Evolutionary conservation across 108 stramenopile species (phyloP).

Genomic region (Nitzschia sp.): DNA sequence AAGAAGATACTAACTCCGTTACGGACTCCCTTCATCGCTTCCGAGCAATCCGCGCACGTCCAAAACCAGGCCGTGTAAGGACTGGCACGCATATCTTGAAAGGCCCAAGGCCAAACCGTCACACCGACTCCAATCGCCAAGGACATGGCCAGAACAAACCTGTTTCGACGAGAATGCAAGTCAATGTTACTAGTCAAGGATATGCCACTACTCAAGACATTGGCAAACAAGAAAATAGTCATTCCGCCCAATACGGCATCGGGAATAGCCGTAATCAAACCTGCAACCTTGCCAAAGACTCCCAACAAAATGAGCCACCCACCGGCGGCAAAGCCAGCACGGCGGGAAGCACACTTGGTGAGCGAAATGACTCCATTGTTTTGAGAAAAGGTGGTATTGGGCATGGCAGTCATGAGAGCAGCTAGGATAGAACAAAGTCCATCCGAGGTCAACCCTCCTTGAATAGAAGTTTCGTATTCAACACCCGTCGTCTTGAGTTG

Average conservation of each 20-base stretch:
- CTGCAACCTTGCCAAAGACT: conserved; percentile 73
- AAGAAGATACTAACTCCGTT: conserved; percentile 69
- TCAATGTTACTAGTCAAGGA: conserved; percentile 45
- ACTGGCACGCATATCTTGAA: conserved; percentile 58
- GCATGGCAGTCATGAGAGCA: conserved; percentile 48
- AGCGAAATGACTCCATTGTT: conserved; percentile 79
- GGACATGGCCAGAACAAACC: conserved; percentile 66
- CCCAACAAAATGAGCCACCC: conserved; percentile 77
- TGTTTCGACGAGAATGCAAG: conserved; percentile 55
- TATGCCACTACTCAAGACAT: conserved; percentile 61
- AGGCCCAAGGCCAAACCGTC: conserved; percentile 73
- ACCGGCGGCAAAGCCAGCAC: conserved; percentile 58
- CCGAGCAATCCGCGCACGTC: conserved; percentile 56
- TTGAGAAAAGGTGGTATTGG: conserved; percentile 75
- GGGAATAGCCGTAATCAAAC: conserved; percentile 77
- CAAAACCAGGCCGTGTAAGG: conserved; percentile 69
- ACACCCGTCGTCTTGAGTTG: conserved; percentile 38
- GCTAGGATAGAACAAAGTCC: conserved; percentile 49
- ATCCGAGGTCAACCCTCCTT: conserved; percentile 67
- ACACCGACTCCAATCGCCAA: conserved; percentile 68
- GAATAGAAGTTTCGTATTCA: conserved; percentile 56
- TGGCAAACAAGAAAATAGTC: conserved; percentile 73
- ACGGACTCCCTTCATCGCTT: conserved; percentile 61
- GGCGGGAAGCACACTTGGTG: conserved; percentile 71
- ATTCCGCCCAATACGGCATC: conserved; percentile 83